Evolutionary conservation across 805 yeast genomes (phyloP).

Genomic region (Isabelozyma heimii): DNA sequence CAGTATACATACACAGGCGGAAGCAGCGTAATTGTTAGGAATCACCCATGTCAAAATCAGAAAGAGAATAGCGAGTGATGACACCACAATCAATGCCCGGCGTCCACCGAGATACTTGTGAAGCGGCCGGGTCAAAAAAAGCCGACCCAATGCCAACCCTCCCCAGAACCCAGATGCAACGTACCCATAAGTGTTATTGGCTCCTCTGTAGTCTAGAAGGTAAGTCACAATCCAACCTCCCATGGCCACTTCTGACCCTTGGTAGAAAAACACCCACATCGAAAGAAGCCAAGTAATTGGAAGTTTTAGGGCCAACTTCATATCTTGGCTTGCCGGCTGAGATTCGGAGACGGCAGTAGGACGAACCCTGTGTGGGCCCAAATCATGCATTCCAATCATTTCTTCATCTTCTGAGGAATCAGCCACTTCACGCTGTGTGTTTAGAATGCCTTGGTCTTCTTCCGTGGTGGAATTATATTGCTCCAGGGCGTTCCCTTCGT

Average conservation of each 20-base stretch:
- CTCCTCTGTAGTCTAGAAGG: constrained; percentile 52
- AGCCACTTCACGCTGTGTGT: background rate
- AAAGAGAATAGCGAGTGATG: constrained; percentile 32
- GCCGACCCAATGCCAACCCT: constrained; percentile 65
- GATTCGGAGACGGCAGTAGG: background rate
- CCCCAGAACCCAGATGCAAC: constrained; percentile 72
- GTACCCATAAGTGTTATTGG: constrained; percentile 48
- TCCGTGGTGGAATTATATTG: background rate
- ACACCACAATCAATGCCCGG: constrained; percentile 39
- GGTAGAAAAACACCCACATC: constrained; percentile 54
- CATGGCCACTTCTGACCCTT: constrained; percentile 67
- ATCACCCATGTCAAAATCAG: constrained; percentile 49
- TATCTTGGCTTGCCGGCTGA: background rate
- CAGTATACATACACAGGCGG: constrained; percentile 44
- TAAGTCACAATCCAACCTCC: constrained; percentile 77
- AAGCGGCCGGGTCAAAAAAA: constrained; percentile 44
- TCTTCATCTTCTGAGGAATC: background rate
- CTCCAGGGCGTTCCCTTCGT: background rate
- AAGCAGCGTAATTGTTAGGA: constrained; percentile 43
- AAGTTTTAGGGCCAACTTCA: constrained; percentile 33
- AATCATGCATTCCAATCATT: background rate
- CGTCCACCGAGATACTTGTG: constrained; percentile 42
- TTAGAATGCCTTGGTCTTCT: background rate
- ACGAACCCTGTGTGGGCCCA: background rate
- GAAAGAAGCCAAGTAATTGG: constrained; percentile 49